Evolutionary conservation across 2,329 filamentous ascomycete genomes (phyloP).

Genomic region (Venturiaceae sp.): DNA sequence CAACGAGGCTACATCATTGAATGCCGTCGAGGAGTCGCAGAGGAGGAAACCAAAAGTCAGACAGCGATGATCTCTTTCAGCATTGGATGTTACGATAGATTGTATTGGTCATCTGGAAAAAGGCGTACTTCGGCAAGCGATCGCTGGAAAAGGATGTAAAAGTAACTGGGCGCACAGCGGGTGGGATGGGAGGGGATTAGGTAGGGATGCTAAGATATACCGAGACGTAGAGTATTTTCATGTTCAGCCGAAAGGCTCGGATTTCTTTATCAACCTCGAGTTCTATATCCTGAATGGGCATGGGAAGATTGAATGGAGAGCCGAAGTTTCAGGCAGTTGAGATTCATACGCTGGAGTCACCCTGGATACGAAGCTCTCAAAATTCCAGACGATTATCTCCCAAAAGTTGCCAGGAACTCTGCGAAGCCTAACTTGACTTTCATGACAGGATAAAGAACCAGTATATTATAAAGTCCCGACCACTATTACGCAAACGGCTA

Average conservation of each 20-base stretch:
- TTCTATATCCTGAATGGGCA: background rate
- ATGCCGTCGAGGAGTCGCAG: constrained; percentile 35
- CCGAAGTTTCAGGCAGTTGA: too few species aligned
- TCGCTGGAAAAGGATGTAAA: background rate
- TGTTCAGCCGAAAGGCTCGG: background rate
- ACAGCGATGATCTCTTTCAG: background rate
- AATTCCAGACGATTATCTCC: too few species aligned
- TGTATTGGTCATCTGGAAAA: background rate
- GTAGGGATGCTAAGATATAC: background rate
- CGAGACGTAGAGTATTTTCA: background rate
- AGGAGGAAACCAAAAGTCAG: constrained; percentile 15
- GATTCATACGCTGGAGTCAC: too few species aligned
- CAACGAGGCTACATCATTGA: constrained; percentile 30
- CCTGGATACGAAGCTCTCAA: too few species aligned
- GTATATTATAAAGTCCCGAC: background rate
- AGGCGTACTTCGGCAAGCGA: background rate
- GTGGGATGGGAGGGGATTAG: background rate
- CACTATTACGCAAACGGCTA: too few species aligned
- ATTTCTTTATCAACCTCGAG: background rate
- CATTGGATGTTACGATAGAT: background rate
- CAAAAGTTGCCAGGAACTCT: too few species aligned
- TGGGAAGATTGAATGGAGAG: background rate
- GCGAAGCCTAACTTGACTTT: too few species aligned
- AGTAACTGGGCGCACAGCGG: background rate
- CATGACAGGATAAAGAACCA: background rate